These are phyloP conservation scores for Dendrobium catenatum DNA, from an alignment of 106 monocot genomes.

Conservation along the genomic window DNA sequence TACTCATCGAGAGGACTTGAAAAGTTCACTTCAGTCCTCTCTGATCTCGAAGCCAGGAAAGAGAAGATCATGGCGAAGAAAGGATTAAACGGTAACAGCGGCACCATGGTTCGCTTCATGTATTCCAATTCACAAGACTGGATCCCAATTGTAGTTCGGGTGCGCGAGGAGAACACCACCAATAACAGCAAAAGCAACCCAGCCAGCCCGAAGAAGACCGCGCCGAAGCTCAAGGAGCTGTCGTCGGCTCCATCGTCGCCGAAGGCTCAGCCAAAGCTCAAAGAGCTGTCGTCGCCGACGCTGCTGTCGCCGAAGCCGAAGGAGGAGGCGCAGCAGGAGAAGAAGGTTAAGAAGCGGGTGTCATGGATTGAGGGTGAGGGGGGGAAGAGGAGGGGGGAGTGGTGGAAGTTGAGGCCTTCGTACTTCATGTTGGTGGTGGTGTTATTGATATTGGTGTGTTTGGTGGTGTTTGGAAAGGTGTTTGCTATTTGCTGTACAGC, in stretches of 20 bases:
- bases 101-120: constrained; percentile 28
- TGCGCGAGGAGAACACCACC: background rate
- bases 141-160: constrained; percentile 26
- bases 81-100: background rate
- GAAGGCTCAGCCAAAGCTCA: background rate
- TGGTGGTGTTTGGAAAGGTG: constrained; percentile 42
- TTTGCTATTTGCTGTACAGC: constrained; percentile 58
- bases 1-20: constrained; percentile 47
- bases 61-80: constrained; percentile 31
- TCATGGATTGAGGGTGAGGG: background rate
- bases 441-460: constrained; percentile 33
- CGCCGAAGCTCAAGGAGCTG: background rate
- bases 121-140: constrained; percentile 23
- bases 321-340: background rate
- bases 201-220: background rate
- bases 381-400: background rate
- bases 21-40: constrained; percentile 48
- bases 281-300: background rate
- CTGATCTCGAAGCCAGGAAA: constrained; percentile 38
- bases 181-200: background rate
- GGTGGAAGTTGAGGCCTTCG: background rate
- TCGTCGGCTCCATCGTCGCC: no score
- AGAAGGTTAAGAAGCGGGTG: background rate
- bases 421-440: constrained; percentile 22
- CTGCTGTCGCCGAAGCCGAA: background rate